Evolutionary conservation across 202 grass and related monocot species (phyloP).

Genomic region (Setaria italica): DNA sequence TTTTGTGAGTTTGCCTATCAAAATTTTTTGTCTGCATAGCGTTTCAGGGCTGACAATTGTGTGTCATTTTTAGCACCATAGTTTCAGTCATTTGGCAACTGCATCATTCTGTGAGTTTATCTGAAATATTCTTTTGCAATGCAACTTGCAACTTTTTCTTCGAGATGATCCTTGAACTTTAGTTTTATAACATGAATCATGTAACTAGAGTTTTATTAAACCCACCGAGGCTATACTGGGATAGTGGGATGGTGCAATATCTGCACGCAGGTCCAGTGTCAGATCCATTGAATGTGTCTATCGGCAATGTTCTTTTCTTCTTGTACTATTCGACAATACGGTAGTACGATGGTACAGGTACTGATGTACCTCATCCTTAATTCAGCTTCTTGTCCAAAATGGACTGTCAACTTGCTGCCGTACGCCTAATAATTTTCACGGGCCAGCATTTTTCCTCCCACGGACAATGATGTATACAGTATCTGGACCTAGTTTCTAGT

Average conservation of each 20-base stretch:
- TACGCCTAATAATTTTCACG: background rate
- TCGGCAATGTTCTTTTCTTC: background rate
- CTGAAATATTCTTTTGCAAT: background rate
- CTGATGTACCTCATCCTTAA: background rate
- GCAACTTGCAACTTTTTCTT: background rate
- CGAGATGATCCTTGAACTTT: slow-evolving; percentile 5
- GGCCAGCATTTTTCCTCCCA: background rate
- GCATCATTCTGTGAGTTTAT: background rate
- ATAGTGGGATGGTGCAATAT: background rate
- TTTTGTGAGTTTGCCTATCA: background rate
- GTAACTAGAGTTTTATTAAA: background rate
- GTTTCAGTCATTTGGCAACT: slow-evolving; percentile 5
- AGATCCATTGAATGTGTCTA: background rate
- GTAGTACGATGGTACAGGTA: background rate
- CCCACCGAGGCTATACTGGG: background rate
- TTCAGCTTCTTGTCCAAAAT: background rate
- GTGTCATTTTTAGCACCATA: background rate
- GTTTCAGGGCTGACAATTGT: background rate
- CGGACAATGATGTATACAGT: background rate
- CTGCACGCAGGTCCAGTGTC: background rate
- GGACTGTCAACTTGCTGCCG: background rate
- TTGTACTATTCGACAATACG: background rate
- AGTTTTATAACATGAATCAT: background rate
- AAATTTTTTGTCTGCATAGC: background rate
- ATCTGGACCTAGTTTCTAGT: too few relatives aligned